phyloP scores from a whole-genome alignment of 2,329 filamentous ascomycete genomes.

The Ramularia endophylla region DNA sequence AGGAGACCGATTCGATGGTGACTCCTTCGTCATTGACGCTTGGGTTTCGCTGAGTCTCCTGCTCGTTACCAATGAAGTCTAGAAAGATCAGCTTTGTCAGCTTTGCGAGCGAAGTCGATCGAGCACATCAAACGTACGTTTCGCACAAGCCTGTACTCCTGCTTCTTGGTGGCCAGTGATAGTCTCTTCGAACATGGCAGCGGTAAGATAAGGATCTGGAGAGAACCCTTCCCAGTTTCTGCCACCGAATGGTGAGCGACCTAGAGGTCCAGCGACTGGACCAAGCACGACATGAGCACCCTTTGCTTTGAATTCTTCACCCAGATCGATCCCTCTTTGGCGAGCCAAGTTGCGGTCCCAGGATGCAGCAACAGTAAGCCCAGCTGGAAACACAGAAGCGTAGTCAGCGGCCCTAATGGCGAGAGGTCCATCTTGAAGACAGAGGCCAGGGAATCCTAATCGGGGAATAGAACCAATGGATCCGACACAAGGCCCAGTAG shows the following conservation, averaged over 20 bases:
- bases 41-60: constrained; percentile 33
- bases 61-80: constrained; percentile 33
- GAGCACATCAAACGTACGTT: constrained; percentile 36
- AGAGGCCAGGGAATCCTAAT: constrained; percentile 33
- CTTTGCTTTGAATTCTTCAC: constrained; percentile 29
- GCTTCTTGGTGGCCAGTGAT: constrained; percentile 30
- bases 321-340: constrained; percentile 31
- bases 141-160: constrained; percentile 33
- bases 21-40: constrained; percentile 8
- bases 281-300: constrained; percentile 29
- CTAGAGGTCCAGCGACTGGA: constrained; percentile 28
- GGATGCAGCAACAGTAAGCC: constrained; percentile 33
- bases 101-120: constrained; percentile 50
- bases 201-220: constrained; percentile 28
- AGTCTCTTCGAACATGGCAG: too few species aligned
- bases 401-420: constrained; percentile 50
- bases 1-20: constrained; percentile 46
- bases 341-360: constrained; percentile 35
- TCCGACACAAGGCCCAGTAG: constrained; percentile 24
- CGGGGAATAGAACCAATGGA: constrained; percentile 28
- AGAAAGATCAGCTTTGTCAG: constrained; percentile 50
- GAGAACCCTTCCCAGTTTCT: constrained; percentile 30
- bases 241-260: constrained; percentile 25
- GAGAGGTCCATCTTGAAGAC: constrained; percentile 53
- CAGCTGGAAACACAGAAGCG: constrained; percentile 33